These are phyloP conservation scores for Triticum aestivum DNA, from an alignment of 176 grass and related monocot genomes.

Conservation along the genomic window DNA sequence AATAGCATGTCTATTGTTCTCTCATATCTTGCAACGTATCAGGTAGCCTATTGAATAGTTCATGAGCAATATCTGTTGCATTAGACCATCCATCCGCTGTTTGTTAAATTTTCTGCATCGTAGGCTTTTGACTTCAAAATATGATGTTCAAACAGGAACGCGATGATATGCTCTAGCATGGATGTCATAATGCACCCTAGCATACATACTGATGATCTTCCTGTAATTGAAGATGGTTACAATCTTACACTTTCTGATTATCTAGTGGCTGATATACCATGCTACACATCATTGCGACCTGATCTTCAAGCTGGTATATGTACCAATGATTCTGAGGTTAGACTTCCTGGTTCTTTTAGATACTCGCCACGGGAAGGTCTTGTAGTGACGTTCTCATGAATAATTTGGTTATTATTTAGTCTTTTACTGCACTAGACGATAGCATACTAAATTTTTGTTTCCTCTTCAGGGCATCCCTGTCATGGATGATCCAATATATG, in stretches of 20 bases:
- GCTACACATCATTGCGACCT: slow-evolving; percentile 62
- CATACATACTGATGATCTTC: slow-evolving; percentile 52
- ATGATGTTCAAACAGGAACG: slow-evolving; percentile 32
- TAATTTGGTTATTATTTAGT: not conserved
- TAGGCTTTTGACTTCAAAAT: slow-evolving; percentile 6
- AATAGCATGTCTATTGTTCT: not conserved
- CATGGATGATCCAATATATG: slow-evolving; percentile 79
- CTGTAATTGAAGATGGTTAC: slow-evolving; percentile 68
- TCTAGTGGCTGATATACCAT: slow-evolving; percentile 64
- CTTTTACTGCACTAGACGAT: slow-evolving; percentile 20
- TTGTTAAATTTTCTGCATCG: slow-evolving; percentile 10
- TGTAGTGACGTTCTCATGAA: not conserved
- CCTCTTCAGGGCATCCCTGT: slow-evolving; percentile 45
- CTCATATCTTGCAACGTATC: not conserved
- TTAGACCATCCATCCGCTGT: slow-evolving; percentile 5
- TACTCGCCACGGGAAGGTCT: not conserved
- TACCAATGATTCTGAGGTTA: slow-evolving; percentile 34
- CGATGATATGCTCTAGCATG: slow-evolving; percentile 58
- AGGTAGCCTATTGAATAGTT: slow-evolving; percentile 20
- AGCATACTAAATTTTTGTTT: slow-evolving; percentile 22
- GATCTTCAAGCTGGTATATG: slow-evolving; percentile 72
- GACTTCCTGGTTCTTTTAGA: slow-evolving; percentile 3
- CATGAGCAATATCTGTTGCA: not conserved
- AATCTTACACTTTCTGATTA: slow-evolving; percentile 76
- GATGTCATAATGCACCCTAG: slow-evolving; percentile 60